phyloP scores from a whole-genome alignment of 2,329 filamentous ascomycete species.

The Pseudovirgaria hyperparasitica region DNA sequence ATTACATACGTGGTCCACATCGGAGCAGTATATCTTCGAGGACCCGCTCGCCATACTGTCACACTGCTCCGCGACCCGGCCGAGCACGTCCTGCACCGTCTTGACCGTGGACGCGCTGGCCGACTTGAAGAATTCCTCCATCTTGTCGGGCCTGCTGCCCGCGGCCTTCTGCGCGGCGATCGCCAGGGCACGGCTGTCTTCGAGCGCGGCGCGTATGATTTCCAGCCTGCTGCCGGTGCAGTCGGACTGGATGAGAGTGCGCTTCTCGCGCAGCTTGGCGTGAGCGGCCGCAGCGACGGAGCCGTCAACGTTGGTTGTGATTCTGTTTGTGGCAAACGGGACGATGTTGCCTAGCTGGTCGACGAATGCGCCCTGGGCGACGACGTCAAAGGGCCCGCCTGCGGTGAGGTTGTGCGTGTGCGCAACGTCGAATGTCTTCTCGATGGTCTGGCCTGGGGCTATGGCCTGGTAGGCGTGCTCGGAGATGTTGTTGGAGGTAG shows the following conservation, averaged over 20 bases:
- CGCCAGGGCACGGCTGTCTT: conserved; percentile 42
- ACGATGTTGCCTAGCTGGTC: conserved; percentile 42
- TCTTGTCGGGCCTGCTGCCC: conserved; percentile 34
- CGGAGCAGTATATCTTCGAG: conserved; percentile 46
- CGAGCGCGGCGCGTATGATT: conserved; percentile 38
- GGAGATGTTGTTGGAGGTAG: conserved; percentile 30
- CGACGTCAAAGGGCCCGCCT: conserved; percentile 44
- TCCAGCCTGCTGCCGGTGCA: conserved; percentile 38
- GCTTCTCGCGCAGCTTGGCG: conserved; percentile 37
- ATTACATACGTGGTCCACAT: conserved; percentile 41
- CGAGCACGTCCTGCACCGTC: conserved; percentile 40
- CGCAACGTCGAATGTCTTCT: conserved; percentile 42
- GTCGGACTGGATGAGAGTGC: conserved; percentile 38
- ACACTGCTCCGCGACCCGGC: conserved; percentile 43
- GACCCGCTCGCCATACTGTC: conserved; percentile 33
- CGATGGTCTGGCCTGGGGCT: conserved; percentile 33
- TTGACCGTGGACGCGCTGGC: conserved; percentile 32
- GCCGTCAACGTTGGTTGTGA: conserved; percentile 46
- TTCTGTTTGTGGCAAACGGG: conserved; percentile 45
- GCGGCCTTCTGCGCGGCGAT: conserved; percentile 39
- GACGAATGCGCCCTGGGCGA: conserved; percentile 43
- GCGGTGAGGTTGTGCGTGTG: conserved; percentile 39
- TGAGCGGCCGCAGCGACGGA: conserved; percentile 38
- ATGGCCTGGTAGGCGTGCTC: conserved; percentile 40
- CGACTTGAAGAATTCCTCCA: conserved; percentile 53